phyloP scores from a whole-genome alignment of 176 grass and related monocot genomes.

The Pontederia crassipes region DNA sequence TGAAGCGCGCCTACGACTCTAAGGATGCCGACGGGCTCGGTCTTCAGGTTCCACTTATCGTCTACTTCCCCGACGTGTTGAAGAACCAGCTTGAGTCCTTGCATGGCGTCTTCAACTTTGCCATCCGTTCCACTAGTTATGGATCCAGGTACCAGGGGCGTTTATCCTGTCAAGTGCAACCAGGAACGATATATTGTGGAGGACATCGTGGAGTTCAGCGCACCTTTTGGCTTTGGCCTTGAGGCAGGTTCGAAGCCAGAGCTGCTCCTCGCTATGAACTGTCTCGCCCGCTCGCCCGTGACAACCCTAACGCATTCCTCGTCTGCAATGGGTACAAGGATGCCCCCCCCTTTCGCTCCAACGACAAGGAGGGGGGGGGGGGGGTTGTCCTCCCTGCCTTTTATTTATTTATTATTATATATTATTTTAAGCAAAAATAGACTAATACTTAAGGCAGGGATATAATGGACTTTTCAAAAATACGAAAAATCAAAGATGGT shows the following conservation, averaged over 20 bases:
- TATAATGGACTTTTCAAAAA: too few relatives aligned
- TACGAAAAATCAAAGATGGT: too few relatives aligned
- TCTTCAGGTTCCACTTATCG: constrained; percentile 10
- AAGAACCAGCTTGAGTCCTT: constrained; percentile 8
- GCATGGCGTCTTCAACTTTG: constrained; percentile 7
- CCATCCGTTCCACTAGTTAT: constrained; percentile 8
- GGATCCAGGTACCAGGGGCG: constrained; percentile 8
- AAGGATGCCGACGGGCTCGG: constrained; percentile 7
- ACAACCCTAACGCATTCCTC: constrained; percentile 6
- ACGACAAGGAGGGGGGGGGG: too few relatives aligned
- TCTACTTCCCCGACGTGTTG: constrained; percentile 15
- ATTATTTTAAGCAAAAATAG: too few relatives aligned
- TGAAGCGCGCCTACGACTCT: not conserved
- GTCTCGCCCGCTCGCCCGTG: constrained; percentile 3
- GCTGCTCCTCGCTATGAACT: constrained; percentile 18
- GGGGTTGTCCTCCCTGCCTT: too few relatives aligned
- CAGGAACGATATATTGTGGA: constrained; percentile 18
- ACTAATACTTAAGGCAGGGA: too few relatives aligned
- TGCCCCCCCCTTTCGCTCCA: too few relatives aligned
- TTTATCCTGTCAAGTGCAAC: constrained; percentile 19
- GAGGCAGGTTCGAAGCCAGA: constrained; percentile 20
- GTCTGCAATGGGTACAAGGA: constrained; percentile 23
- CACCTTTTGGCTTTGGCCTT: constrained; percentile 13
- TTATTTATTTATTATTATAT: too few relatives aligned
- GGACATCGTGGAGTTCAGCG: constrained; percentile 10